phyloP scores from a whole-genome alignment of 2,329 filamentous ascomycete species.

The Mycocentrospora acerina region DNA sequence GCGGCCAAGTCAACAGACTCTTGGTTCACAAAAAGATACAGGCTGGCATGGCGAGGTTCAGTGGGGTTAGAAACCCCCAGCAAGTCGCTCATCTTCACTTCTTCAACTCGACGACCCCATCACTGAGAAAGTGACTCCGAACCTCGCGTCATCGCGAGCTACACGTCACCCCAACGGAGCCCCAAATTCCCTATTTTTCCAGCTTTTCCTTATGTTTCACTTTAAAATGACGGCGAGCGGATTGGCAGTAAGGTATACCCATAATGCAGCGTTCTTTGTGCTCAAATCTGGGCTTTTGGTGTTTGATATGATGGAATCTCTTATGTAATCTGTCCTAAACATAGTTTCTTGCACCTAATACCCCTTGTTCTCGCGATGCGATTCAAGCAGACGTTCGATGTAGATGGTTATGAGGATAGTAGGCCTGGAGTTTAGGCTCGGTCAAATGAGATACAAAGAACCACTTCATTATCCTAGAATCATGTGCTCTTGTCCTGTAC shows the following conservation, averaged over 20 bases:
- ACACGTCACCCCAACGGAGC: constrained; percentile 40
- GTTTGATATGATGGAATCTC: background rate
- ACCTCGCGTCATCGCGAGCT: constrained; percentile 38
- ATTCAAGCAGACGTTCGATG: background rate
- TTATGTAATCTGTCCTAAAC: background rate
- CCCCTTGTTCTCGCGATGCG: constrained; percentile 7
- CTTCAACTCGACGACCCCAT: constrained; percentile 6
- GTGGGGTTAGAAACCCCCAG: constrained; percentile 29
- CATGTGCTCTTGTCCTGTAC: too few species aligned
- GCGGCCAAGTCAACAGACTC: constrained; percentile 38
- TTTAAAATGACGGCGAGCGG: constrained; percentile 8
- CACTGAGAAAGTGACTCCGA: constrained; percentile 45
- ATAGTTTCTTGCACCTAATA: constrained; percentile 15
- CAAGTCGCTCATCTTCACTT: constrained; percentile 1
- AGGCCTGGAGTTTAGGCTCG: too few species aligned
- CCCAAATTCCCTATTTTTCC: constrained; percentile 18
- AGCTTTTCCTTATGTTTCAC: constrained; percentile 21
- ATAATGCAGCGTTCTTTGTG: constrained; percentile 35
- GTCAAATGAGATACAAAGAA: too few species aligned
- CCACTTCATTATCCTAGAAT: too few species aligned
- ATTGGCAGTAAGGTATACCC: constrained; percentile 36
- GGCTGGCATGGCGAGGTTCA: constrained; percentile 40
- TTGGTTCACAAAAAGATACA: constrained; percentile 34
- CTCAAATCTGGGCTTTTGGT: constrained; percentile 7
- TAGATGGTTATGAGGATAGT: too few species aligned